Base-by-base conservation (phyloP, 129 eudicot genomes). In the Flaveria brownii region DNA sequence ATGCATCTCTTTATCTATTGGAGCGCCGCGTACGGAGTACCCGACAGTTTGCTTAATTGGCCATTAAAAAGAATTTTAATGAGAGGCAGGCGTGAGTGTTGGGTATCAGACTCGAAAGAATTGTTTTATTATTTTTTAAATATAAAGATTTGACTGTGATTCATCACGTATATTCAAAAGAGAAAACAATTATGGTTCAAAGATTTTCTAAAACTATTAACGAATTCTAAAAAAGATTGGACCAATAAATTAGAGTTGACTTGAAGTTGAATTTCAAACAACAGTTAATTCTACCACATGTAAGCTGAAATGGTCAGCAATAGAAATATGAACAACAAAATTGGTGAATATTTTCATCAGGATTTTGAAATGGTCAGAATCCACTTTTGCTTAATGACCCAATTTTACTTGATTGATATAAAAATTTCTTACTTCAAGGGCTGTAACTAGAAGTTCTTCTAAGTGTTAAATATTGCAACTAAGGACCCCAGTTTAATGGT, bases 381-480 rank as follows among this genome's bases (percentile, higher is more conserved):
- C 63, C 15, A 22, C 63, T 9, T 57, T 57, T 55, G 61, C 61
- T 18, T 55, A 4, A 74, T 56, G 41, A 67, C 70, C n/a, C 51
- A 11, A 54, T 14, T 55, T 65, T 68, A 57, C 39, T 67, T 74
- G 71, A 39, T 41, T 59, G 66, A 68, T 39, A 4, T 14, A 26
- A 59, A 22, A 50, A 9, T 68, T 60, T 12, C 25, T 28, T 36
- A 59, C 55, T 72, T 56, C 9, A 64, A 13, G 70, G 50, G 15
- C 61, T 43, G 8, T 60, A 59, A 18, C 13, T 6, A 39, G 12
- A 79, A 49, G 7, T 68, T 68, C 54, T 59, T 61, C 67, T 26
- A 16, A 46, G 39, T 73, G 41, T 23, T 39, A 39, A 49, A 43
- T 26, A 6, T 51, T 51, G 50, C 13, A 65, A 64, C n/a, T 79